A percentile compares a stretch with the other conserved stretches of the same genome.
These are phyloP conservation scores for Ascochyta koolunga DNA, from an alignment of 2,329 filamentous ascomycete genomes.

Conservation along the genomic window DNA sequence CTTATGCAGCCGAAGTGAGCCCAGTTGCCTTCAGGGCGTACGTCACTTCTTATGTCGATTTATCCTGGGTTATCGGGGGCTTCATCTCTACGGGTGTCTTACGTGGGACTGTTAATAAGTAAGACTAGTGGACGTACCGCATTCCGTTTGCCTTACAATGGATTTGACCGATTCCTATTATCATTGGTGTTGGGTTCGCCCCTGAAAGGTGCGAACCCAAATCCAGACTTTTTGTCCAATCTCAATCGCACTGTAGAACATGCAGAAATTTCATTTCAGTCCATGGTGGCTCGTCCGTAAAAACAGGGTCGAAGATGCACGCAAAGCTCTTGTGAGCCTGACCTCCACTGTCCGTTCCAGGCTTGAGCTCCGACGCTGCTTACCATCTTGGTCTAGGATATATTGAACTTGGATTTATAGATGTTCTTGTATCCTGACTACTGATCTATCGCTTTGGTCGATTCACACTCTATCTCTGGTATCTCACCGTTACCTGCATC, in stretches of 20 bases:
- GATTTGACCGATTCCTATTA: slow-evolving; percentile 72
- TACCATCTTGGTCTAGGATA: slow-evolving; percentile 57
- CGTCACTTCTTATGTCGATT: slow-evolving; percentile 58
- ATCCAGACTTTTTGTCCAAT: slow-evolving; percentile 33
- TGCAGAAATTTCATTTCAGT: background rate
- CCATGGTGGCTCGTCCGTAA: slow-evolving; percentile 12
- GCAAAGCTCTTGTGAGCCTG: slow-evolving; percentile 1
- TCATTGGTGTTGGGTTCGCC: slow-evolving; percentile 67
- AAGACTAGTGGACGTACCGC: slow-evolving; percentile 67
- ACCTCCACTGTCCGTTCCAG: slow-evolving; percentile 46
- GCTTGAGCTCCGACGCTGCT: slow-evolving; percentile 45
- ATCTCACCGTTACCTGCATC: slow-evolving; percentile 64
- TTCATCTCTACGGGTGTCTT: slow-evolving; percentile 72
- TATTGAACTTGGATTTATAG: slow-evolving; percentile 61
- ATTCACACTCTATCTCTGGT: slow-evolving; percentile 74
- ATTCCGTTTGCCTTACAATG: slow-evolving; percentile 72
- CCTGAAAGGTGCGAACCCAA: slow-evolving; percentile 71
- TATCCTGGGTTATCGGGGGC: slow-evolving; percentile 57
- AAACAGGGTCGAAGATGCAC: slow-evolving; percentile 4
- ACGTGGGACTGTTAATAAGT: slow-evolving; percentile 64
- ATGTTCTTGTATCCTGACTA: slow-evolving; percentile 76
- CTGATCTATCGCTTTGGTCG: slow-evolving; percentile 79
- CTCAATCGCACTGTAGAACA: background rate
- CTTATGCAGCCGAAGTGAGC: slow-evolving; percentile 64
- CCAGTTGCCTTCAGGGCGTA: slow-evolving; percentile 67